Conservation (phyloP, 1,139 yeast species). For the Blastobotrys serpentis region DNA sequence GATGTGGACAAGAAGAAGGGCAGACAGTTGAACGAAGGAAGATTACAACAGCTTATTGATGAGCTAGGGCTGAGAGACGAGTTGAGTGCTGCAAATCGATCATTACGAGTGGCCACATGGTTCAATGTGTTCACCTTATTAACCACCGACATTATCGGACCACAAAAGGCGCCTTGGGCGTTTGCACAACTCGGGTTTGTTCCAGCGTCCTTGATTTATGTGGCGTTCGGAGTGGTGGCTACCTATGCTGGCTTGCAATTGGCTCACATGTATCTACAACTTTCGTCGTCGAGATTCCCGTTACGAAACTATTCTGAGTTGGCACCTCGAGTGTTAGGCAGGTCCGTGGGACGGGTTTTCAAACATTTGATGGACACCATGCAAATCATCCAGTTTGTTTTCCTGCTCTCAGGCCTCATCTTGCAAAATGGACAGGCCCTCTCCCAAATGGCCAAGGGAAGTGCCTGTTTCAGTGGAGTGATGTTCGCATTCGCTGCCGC, state of each 20-base stretch:
- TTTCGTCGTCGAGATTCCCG: slow-evolving; percentile 45
- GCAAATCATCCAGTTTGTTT: slow-evolving; percentile 43
- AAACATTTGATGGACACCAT: slow-evolving; percentile 39
- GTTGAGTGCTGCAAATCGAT: slow-evolving; percentile 13
- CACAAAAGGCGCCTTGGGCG: slow-evolving; percentile 47
- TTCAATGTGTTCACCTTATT: slow-evolving; percentile 45
- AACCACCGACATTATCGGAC: slow-evolving; percentile 49
- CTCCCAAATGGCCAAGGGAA: slow-evolving; percentile 40
- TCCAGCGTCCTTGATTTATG: slow-evolving; percentile 44
- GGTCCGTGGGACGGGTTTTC: slow-evolving; percentile 38
- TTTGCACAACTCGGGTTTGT: slow-evolving; percentile 45
- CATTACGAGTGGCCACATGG: slow-evolving; percentile 37
- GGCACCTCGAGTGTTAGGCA: slow-evolving; percentile 35
- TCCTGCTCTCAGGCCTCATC: slow-evolving; percentile 43
- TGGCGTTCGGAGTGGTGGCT: slow-evolving; percentile 43
- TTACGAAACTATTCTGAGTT: slow-evolving; percentile 44
- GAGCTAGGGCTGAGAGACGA: slow-evolving; percentile 11
- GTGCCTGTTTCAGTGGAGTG: slow-evolving; percentile 42
- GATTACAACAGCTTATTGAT: slow-evolving; percentile 9
- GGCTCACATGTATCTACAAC: slow-evolving; percentile 34
- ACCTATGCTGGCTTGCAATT: slow-evolving; percentile 43
- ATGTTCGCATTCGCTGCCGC: slow-evolving; percentile 42
- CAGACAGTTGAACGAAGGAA: slow-evolving; percentile 1
- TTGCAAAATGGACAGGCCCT: slow-evolving; percentile 45
- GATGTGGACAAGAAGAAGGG: slow-evolving; percentile 9